These are phyloP conservation scores for Rosa multiflora DNA, from an alignment of 306 rosid species.

Conservation along the genomic window DNA sequence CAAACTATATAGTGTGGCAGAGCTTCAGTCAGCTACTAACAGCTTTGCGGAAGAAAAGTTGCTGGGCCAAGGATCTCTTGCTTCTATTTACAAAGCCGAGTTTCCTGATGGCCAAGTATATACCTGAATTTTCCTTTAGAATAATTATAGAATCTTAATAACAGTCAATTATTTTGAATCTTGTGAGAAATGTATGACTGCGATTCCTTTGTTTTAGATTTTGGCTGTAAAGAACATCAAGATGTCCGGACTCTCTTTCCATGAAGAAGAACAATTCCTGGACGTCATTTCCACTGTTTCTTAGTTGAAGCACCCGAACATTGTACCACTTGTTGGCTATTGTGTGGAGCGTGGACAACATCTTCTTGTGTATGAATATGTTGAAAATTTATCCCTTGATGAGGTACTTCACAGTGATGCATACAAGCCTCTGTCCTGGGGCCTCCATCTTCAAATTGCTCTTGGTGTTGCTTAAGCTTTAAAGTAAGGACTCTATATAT, in stretches of 20 bases:
- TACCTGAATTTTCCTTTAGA: slow-evolving; percentile 10
- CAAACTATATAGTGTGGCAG: slow-evolving; percentile 63
- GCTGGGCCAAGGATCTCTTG: slow-evolving; percentile 90
- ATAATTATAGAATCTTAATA: background rate
- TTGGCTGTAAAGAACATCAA: slow-evolving; percentile 75
- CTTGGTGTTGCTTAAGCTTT: slow-evolving; percentile 82
- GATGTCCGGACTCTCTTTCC: slow-evolving; percentile 58
- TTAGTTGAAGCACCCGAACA: slow-evolving; percentile 80
- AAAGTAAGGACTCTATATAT: slow-evolving; percentile 52
- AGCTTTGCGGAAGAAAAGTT: slow-evolving; percentile 62
- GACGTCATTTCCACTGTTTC: slow-evolving; percentile 72
- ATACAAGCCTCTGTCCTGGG: slow-evolving; percentile 77
- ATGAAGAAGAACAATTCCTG: slow-evolving; percentile 80
- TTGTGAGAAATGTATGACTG: slow-evolving; percentile 13
- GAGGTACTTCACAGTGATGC: slow-evolving; percentile 61
- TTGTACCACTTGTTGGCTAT: slow-evolving; percentile 72
- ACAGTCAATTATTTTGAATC: slow-evolving; percentile 17
- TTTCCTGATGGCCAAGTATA: slow-evolving; percentile 78
- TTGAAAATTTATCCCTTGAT: slow-evolving; percentile 61
- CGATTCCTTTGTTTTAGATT: slow-evolving; percentile 35
- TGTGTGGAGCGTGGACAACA: slow-evolving; percentile 88
- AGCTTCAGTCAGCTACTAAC: slow-evolving; percentile 78
- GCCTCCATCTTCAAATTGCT: slow-evolving; percentile 67
- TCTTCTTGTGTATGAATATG: slow-evolving; percentile 68
- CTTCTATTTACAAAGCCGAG: slow-evolving; percentile 80